Evolutionary conservation across 768 basidiomycete genomes (phyloP).

Genomic region (Clavulina sp.): DNA sequence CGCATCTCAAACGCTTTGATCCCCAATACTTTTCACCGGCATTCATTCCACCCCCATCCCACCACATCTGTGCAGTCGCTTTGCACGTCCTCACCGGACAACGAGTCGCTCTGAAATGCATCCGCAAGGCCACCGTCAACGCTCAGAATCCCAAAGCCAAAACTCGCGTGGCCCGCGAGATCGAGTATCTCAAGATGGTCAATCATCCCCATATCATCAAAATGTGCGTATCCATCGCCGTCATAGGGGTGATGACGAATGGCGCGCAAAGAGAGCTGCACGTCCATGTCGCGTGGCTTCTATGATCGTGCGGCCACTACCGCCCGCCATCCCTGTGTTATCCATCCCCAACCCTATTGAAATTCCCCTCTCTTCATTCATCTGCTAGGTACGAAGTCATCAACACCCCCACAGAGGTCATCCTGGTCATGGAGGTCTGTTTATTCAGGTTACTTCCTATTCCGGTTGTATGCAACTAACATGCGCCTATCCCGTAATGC

Average conservation of each 20-base stretch:
- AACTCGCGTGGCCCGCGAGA: slow-evolving; percentile 81
- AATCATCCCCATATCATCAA: slow-evolving; percentile 97
- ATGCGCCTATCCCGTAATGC: neutral
- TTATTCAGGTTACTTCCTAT: neutral
- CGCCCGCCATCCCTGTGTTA: neutral
- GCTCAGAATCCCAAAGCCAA: slow-evolving; percentile 61
- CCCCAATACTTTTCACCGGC: neutral
- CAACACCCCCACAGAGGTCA: slow-evolving; percentile 86
- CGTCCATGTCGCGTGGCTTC: neutral
- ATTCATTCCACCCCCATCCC: neutral
- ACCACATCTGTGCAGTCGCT: slow-evolving; percentile 81
- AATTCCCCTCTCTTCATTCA: too few relatives aligned
- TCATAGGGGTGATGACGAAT: too few relatives aligned
- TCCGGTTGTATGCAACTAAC: neutral
- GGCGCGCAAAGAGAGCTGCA: neutral
- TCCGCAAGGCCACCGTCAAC: slow-evolving; percentile 85
- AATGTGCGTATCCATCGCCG: slow-evolving; percentile 37
- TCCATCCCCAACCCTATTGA: neutral
- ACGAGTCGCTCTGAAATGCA: slow-evolving; percentile 93
- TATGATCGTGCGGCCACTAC: neutral
- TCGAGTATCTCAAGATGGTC: slow-evolving; percentile 92
- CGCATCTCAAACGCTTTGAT: neutral
- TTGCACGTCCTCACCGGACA: slow-evolving; percentile 88
- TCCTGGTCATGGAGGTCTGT: slow-evolving; percentile 63
- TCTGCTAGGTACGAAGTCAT: slow-evolving; percentile 45